Percentiles rank a stretch among this genome's conserved stretches.
Evolutionary conservation across 1,284 basidiomycete species (phyloP).

Genomic region (Cutaneotrichosporon sp.): DNA sequence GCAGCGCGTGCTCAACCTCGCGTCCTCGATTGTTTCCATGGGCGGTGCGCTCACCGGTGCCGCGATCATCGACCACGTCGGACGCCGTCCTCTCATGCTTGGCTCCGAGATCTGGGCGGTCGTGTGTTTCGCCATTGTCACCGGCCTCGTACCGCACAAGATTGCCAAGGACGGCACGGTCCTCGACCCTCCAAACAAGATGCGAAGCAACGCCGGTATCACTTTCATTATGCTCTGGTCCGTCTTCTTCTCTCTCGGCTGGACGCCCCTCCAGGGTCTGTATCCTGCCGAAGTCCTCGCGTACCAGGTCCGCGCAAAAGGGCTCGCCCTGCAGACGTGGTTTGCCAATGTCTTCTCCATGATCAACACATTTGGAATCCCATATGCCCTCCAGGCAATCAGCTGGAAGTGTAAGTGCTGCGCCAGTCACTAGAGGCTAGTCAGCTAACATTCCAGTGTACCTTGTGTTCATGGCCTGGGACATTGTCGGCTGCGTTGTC

Average conservation of each 20-base stretch:
- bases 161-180: not conserved
- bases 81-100: conserved; percentile 32
- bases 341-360: conserved; percentile 20
- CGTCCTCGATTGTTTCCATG: conserved; percentile 26
- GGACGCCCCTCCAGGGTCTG: conserved; percentile 57
- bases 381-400: conserved; percentile 24
- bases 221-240: conserved; percentile 23
- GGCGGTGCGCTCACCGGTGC: conserved; percentile 31
- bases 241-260: conserved; percentile 51
- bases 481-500: conserved; percentile 56
- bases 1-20: conserved; percentile 31
- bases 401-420: conserved; percentile 29
- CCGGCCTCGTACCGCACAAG: conserved; percentile 24
- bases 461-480: conserved; percentile 55
- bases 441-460: conserved; percentile 48
- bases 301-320: conserved; percentile 57
- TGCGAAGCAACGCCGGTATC: conserved; percentile 30
- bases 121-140: conserved; percentile 26
- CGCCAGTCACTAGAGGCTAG: conserved; percentile 47
- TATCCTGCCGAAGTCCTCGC: conserved; percentile 57
- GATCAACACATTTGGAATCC: conserved; percentile 39
- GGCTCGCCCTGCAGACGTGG: conserved; percentile 38
- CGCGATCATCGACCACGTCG: conserved; percentile 24
- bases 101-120: conserved; percentile 21
- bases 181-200: not conserved